phyloP scores from a whole-genome alignment of 345 rosid genomes.

The Moricandia moricandioides region DNA sequence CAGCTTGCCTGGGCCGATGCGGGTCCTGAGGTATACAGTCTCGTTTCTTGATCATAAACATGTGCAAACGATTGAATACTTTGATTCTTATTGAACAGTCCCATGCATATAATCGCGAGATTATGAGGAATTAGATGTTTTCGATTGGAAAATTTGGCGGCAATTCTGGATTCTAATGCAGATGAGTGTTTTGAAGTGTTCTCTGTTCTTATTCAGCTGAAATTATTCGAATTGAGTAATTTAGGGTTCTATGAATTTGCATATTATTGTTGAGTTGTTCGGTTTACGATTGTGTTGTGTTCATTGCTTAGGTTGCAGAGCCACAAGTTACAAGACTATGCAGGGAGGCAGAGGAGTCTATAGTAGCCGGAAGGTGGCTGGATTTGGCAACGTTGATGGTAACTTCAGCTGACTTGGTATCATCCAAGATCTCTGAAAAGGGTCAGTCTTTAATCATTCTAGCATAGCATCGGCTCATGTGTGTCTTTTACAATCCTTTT shows the following conservation, averaged over 20 bases:
- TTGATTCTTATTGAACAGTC: neutral
- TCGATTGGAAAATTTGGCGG: neutral
- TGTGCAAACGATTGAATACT: neutral
- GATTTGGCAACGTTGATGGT: slow-evolving; percentile 87
- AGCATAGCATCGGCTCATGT: neutral
- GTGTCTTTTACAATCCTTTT: neutral
- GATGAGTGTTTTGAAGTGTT: neutral
- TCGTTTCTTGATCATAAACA: neutral
- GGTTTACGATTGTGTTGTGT: neutral
- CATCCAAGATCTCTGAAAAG: slow-evolving; percentile 87
- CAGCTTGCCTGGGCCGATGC: slow-evolving; percentile 96
- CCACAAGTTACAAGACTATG: slow-evolving; percentile 70
- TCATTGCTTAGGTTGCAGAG: slow-evolving; percentile 55
- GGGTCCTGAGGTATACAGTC: slow-evolving; percentile 68
- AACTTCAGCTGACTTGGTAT: slow-evolving; percentile 79
- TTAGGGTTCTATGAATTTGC: neutral
- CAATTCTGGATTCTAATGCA: neutral
- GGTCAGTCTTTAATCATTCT: slow-evolving; percentile 43
- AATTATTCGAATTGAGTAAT: neutral
- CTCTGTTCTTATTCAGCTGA: neutral
- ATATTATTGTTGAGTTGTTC: neutral
- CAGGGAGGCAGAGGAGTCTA: slow-evolving; percentile 71
- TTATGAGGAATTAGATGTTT: neutral
- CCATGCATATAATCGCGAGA: neutral
- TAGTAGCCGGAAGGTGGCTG: slow-evolving; percentile 61